Evolutionary conservation across 2,329 filamentous ascomycete species (phyloP).

Genomic region (Epichloe hybrida): DNA sequence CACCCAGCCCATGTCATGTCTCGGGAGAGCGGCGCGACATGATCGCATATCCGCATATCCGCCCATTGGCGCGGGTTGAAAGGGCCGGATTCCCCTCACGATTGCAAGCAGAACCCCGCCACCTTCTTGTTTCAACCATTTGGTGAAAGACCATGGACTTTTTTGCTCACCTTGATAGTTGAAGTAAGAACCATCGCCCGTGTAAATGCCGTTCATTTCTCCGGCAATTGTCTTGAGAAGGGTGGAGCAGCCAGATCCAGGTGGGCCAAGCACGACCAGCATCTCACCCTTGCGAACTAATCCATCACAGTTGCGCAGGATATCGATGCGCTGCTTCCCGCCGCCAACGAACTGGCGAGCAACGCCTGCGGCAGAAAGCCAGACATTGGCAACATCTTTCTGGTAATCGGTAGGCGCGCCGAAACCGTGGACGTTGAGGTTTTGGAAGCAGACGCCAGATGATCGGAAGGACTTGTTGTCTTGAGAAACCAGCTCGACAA

Average conservation of each 20-base stretch:
- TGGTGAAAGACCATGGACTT: not conserved
- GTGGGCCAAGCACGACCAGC: conserved; percentile 61
- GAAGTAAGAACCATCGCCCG: conserved; percentile 57
- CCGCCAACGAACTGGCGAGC: conserved; percentile 36
- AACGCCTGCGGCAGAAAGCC: conserved; percentile 34
- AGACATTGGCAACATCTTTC: conserved; percentile 50
- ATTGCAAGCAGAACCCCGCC: not conserved
- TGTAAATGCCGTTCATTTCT: conserved; percentile 66
- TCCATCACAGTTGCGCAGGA: conserved; percentile 54
- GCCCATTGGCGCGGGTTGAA: not conserved
- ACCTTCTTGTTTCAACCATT: not conserved
- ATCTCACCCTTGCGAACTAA: conserved; percentile 59
- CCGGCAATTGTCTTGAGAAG: conserved; percentile 75
- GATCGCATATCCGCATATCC: not conserved
- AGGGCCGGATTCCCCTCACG: conserved; percentile 1
- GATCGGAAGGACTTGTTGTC: conserved; percentile 44
- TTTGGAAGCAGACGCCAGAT: conserved; percentile 51
- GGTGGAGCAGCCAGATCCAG: conserved; percentile 66
- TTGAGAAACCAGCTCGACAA: conserved; percentile 37
- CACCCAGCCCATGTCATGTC: not conserved
- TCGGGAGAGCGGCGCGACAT: not conserved
- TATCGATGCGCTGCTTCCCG: conserved; percentile 48
- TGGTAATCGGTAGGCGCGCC: conserved; percentile 58
- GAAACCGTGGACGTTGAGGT: conserved; percentile 56
- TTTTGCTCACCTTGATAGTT: conserved; percentile 60